phyloP scores from a whole-genome alignment of 495 filamentous ascomycete genomes.

The Lindgomyces ingoldianus region DNA sequence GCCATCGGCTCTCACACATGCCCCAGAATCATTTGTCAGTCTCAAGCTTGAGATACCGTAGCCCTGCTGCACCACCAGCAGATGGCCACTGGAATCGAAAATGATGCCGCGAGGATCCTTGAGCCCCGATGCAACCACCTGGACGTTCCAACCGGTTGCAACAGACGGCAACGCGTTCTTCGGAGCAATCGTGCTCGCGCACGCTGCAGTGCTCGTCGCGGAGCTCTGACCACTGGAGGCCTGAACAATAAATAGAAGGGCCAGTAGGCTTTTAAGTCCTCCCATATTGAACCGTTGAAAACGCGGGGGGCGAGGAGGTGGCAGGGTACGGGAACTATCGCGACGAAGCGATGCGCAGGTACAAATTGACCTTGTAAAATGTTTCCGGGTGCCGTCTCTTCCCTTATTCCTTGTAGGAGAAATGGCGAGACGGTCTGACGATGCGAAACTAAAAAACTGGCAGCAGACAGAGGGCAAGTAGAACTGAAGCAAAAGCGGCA shows the following conservation, averaged over 20 bases:
- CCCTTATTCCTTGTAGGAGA: neutral
- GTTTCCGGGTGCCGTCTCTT: neutral
- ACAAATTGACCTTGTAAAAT: conserved; percentile 1
- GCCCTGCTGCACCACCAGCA: conserved; percentile 62
- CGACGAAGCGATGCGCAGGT: conserved; percentile 2
- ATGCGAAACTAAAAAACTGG: neutral
- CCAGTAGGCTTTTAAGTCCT: conserved; percentile 23
- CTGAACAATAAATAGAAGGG: conserved; percentile 3
- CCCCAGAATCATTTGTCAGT: conserved; percentile 53
- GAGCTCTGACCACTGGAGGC: conserved; percentile 23
- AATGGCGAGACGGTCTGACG: neutral
- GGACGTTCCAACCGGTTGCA: conserved; percentile 57
- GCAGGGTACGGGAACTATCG: neutral
- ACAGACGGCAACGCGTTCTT: conserved; percentile 51
- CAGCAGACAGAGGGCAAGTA: neutral
- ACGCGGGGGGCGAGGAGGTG: neutral
- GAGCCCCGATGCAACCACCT: conserved; percentile 58
- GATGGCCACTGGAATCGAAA: conserved; percentile 59
- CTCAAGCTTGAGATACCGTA: conserved; percentile 57
- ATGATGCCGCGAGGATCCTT: conserved; percentile 58
- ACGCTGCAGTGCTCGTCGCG: conserved; percentile 15
- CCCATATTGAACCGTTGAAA: conserved; percentile 13
- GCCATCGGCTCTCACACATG: conserved; percentile 49
- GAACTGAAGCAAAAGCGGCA: neutral
- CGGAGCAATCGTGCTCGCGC: conserved; percentile 40